Evolutionary conservation across 2,329 filamentous ascomycete genomes (phyloP), one percentile per base, ranked within the genome.

Genomic region (Cercospora sp.): DNA sequence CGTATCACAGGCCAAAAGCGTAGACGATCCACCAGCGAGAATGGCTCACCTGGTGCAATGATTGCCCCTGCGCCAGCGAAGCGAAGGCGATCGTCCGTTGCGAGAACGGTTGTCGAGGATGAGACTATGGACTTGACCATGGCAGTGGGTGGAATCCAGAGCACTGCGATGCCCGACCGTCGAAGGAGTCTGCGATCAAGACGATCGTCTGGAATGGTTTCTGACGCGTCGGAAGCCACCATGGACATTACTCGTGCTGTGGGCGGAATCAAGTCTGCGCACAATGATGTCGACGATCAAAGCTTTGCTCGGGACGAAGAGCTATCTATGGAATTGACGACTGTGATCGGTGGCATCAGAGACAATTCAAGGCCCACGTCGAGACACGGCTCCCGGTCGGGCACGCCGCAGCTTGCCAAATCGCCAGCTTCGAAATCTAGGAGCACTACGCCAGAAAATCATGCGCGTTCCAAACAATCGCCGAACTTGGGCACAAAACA

Each of bases 201-300:
- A 67, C 72, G 74, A 65, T 79, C 75, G 65, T 79, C 72, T 63
- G 79, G 74, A 42, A 69, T 72, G 18, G 78, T 73, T 20, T 77
- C 75, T 3, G 79, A 78, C 7, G 70, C 76, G 23, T 82, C 81
- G 13, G 83, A 86, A 66, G 81, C 82, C 69, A 85, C 82, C 33
- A 84, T 87, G 85, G 86, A 88, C 57, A 82, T 88, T 59, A 88
- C 86, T 1, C 81, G 81, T 69, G 83, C 84, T 33, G 78, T 87
- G 53, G 86, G 86, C 30, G 80, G 82, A 39, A 76, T 78, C 63
- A 73, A 72, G 20, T 28, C 69, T 16, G 60, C 67, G 9, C 18
- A 28, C 13, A 67, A 57, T n/a, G 42, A 33, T 2, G 39, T 53
- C 31, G 63, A 63, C 73, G 63, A 77, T 72, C 51, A 72, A 26